Evolutionary conservation across 2,329 filamentous ascomycete species (phyloP).

Genomic region (Capronia americana): DNA sequence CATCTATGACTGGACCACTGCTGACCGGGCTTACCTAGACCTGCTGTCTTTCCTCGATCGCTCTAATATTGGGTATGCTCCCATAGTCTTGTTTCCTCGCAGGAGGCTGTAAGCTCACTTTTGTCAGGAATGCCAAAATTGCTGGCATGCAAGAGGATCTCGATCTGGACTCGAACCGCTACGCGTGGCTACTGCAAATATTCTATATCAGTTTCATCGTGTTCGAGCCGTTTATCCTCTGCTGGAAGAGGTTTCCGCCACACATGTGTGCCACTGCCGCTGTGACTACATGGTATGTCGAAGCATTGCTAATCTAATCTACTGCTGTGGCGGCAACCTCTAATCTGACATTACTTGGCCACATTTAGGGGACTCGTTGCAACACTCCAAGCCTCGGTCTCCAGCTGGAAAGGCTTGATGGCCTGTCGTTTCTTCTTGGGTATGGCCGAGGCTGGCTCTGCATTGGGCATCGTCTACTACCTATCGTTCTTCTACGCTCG

Average conservation of each 20-base stretch:
- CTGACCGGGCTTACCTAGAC: no score
- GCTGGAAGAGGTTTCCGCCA: neutral
- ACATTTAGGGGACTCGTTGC: conserved; percentile 3
- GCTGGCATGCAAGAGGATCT: conserved; percentile 16
- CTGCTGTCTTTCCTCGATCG: conserved; percentile 8
- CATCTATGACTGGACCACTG: no score
- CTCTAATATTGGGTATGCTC: neutral
- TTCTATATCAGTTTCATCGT: conserved; percentile 16
- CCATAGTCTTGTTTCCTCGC: no score
- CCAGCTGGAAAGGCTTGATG: conserved; percentile 11
- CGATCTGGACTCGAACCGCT: conserved; percentile 4
- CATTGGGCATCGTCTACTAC: conserved; percentile 56
- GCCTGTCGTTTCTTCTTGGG: conserved; percentile 47
- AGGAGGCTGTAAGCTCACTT: no score
- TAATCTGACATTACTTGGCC: no score
- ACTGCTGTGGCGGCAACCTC: no score
- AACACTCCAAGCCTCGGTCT: conserved; percentile 7
- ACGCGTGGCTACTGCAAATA: conserved; percentile 13
- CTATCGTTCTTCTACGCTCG: conserved; percentile 66
- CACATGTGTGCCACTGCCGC: neutral
- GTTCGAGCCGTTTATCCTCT: conserved; percentile 1
- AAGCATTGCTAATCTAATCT: no score
- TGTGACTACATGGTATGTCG: neutral
- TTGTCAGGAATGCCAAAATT: conserved; percentile 8
- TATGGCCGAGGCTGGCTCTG: conserved; percentile 47